Conservation (phyloP, 257 asterid species). For the Nicotiana benthamiana region DNA sequence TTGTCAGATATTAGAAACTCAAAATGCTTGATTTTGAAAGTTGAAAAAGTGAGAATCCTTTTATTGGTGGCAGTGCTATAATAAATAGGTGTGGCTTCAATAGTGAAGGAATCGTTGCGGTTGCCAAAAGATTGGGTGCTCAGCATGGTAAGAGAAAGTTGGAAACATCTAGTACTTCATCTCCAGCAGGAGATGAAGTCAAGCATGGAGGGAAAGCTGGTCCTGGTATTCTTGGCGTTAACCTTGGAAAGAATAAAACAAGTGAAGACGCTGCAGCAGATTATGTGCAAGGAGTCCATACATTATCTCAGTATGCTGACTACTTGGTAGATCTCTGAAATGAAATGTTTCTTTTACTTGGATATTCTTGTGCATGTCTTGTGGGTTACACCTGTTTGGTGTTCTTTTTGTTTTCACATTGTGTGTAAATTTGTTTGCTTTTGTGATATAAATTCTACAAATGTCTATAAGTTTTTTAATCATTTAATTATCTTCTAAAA, state of each 20-base stretch:
- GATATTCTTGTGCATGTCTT: not conserved
- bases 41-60: not conserved
- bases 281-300: slow-evolving; percentile 99
- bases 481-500: not conserved
- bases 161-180: slow-evolving; percentile 70
- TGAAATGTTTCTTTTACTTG: not conserved
- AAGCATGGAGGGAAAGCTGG: slow-evolving; percentile 96
- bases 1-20: not conserved
- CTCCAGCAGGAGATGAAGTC: slow-evolving; percentile 62
- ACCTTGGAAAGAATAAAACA: slow-evolving; percentile 91
- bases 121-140: slow-evolving; percentile 89
- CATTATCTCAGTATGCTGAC: slow-evolving; percentile 96
- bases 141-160: slow-evolving; percentile 96
- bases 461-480: not conserved
- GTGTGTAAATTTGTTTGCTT: not conserved
- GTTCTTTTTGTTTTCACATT: not conserved
- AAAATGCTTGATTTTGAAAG: not conserved
- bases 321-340: slow-evolving; percentile 55
- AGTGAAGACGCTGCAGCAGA: slow-evolving; percentile 97
- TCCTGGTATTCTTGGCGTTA: slow-evolving; percentile 97
- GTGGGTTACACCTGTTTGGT: not conserved
- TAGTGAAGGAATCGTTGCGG: slow-evolving; percentile 96
- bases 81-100: slow-evolving; percentile 97
- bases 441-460: not conserved
- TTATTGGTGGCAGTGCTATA: slow-evolving; percentile 60